These are phyloP conservation scores for Skeletonema grethae DNA, from an alignment of 108 stramenopile genomes.

Conservation along the genomic window DNA sequence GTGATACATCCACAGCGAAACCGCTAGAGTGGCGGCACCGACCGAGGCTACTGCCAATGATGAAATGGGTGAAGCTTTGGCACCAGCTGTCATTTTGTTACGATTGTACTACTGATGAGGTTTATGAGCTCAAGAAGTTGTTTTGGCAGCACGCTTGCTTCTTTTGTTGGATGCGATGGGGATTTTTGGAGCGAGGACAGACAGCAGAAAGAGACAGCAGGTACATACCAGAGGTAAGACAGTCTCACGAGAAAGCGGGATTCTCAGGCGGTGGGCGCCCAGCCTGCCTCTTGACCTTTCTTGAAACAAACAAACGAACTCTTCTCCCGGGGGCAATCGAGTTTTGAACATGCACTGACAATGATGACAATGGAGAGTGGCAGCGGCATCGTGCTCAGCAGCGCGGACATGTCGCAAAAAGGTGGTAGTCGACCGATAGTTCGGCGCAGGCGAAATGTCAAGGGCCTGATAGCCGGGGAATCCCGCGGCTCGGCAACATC, in stretches of 20 bases:
- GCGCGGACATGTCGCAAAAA: constrained; percentile 39
- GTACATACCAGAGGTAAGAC: too few relatives aligned
- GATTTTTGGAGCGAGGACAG: too few relatives aligned
- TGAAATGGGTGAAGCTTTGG: background rate
- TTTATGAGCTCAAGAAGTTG: too few relatives aligned
- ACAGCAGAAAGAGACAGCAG: too few relatives aligned
- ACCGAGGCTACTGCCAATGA: background rate
- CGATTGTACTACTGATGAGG: background rate
- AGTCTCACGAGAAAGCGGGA: too few relatives aligned
- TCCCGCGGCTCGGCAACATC: background rate
- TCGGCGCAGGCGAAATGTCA: background rate
- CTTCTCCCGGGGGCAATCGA: too few relatives aligned
- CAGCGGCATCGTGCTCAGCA: background rate
- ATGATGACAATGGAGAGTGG: background rate
- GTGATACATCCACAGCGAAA: constrained; percentile 1
- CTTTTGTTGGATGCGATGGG: too few relatives aligned
- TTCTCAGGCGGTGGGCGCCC: too few relatives aligned
- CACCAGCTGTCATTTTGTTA: background rate
- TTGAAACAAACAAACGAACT: too few relatives aligned
- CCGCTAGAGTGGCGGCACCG: background rate
- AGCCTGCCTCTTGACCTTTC: too few relatives aligned
- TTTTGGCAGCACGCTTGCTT: too few relatives aligned
- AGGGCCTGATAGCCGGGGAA: constrained; percentile 1
- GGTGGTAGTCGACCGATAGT: background rate
- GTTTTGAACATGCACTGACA: background rate